These are phyloP conservation scores for Phycomyces nitens DNA, from an alignment of 192 early-diverging fungal species.

Conservation along the genomic window DNA sequence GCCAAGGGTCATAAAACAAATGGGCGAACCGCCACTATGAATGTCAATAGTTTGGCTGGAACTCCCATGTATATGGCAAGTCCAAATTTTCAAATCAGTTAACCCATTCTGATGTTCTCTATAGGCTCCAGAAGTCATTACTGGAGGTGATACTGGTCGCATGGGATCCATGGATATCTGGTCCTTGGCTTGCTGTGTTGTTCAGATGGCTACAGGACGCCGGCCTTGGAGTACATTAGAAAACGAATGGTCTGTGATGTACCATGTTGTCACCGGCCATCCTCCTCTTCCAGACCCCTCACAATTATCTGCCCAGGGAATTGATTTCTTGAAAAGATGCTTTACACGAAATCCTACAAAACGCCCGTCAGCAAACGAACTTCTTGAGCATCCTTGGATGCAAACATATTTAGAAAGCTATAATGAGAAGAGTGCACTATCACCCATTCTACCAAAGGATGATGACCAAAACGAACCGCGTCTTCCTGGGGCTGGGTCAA, in stretches of 20 bases:
- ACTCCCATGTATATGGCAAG: constrained; percentile 66
- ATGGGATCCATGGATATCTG: constrained; percentile 90
- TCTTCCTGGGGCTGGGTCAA: too few species aligned
- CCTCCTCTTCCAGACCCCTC: constrained; percentile 73
- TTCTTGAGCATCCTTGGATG: constrained; percentile 77
- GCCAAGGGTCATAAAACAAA: constrained; percentile 67
- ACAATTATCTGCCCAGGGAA: constrained; percentile 61
- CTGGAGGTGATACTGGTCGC: constrained; percentile 68
- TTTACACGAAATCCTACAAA: constrained; percentile 67
- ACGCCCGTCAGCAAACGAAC: constrained; percentile 71
- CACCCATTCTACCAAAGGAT: too few species aligned
- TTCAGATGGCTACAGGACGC: constrained; percentile 89
- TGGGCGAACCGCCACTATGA: constrained; percentile 44
- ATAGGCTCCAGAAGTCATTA: constrained; percentile 81
- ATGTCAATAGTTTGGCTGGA: constrained; percentile 60
- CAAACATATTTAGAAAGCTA: too few species aligned
- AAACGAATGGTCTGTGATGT: constrained; percentile 96
- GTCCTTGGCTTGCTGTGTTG: constrained; percentile 85
- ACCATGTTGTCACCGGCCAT: constrained; percentile 73
- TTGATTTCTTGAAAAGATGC: constrained; percentile 75
- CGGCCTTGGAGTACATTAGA: constrained; percentile 86
- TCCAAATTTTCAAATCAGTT: too few species aligned
- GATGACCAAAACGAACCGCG: too few species aligned
- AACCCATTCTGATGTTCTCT: too few species aligned
- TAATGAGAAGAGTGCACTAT: too few species aligned